A percentile compares a stretch with the other conserved stretches of the same genome.
Conservation (phyloP, 352 stramenopile genomes). For the Phytophthora megakarya region DNA sequence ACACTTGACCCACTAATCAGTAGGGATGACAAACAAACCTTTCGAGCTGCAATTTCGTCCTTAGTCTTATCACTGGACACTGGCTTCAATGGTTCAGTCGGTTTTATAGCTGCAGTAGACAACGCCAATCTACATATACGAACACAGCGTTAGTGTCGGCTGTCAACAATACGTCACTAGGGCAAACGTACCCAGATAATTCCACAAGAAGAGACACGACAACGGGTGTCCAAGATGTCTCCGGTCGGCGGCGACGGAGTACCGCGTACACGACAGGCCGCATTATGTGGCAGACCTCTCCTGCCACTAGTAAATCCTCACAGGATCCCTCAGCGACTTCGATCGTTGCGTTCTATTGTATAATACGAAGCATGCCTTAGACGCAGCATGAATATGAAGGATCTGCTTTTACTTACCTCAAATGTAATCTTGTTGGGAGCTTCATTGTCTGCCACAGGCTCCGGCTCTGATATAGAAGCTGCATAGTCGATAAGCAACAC, state of each 20-base stretch:
- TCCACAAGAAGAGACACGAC: slow-evolving; percentile 66
- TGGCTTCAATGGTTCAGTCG: slow-evolving; percentile 36
- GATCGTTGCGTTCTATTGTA: slow-evolving; percentile 56
- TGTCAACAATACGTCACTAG: not conserved
- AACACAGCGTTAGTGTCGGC: too few relatives aligned
- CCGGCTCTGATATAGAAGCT: slow-evolving; percentile 34
- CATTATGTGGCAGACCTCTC: slow-evolving; percentile 80
- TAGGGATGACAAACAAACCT: slow-evolving; percentile 39
- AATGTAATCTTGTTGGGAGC: slow-evolving; percentile 58
- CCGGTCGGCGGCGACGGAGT: slow-evolving; percentile 57
- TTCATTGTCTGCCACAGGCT: slow-evolving; percentile 29
- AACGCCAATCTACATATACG: slow-evolving; percentile 49
- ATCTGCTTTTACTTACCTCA: slow-evolving; percentile 34
- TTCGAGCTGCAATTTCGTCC: slow-evolving; percentile 64
- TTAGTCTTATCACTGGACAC: slow-evolving; percentile 46
- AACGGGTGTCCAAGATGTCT: slow-evolving; percentile 67
- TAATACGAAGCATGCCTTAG: not conserved
- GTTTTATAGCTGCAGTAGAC: slow-evolving; percentile 57
- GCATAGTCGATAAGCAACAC: not conserved
- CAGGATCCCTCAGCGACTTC: slow-evolving; percentile 37
- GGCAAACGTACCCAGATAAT: slow-evolving; percentile 49
- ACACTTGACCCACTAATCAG: not conserved
- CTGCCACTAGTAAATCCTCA: slow-evolving; percentile 58
- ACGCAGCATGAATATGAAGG: not conserved
- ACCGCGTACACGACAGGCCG: slow-evolving; percentile 75